phyloP scores from a whole-genome alignment of 495 filamentous ascomycete genomes.

The Xylaria acuta region DNA sequence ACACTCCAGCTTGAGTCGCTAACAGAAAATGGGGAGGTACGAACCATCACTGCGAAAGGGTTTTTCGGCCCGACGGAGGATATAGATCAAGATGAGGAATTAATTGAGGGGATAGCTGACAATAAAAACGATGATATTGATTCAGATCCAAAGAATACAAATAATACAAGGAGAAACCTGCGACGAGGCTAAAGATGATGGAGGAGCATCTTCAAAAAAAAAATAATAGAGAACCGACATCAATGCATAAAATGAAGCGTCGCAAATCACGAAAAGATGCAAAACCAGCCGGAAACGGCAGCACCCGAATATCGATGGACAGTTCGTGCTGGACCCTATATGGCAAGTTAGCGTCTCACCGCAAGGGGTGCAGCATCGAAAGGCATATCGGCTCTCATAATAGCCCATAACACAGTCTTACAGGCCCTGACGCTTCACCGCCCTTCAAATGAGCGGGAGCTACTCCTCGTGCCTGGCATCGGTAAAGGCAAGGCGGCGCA shows the following conservation, averaged over 20 bases:
- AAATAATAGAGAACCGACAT: neutral
- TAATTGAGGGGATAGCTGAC: neutral
- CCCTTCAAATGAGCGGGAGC: slow-evolving; percentile 26
- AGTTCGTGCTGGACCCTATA: slow-evolving; percentile 17
- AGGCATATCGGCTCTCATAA: neutral
- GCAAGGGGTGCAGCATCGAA: slow-evolving; percentile 4
- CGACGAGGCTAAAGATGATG: neutral
- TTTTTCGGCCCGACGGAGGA: neutral
- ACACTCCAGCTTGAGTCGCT: slow-evolving; percentile 23
- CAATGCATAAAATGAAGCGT: neutral
- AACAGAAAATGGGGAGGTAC: neutral
- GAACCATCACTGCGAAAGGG: slow-evolving; percentile 2
- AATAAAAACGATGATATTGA: neutral
- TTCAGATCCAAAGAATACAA: neutral
- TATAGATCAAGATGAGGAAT: neutral
- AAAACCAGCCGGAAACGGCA: neutral
- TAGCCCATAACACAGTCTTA: slow-evolving; percentile 28
- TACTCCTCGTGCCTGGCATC: slow-evolving; percentile 22
- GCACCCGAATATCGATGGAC: neutral
- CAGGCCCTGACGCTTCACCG: slow-evolving; percentile 16
- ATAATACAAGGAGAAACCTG: neutral
- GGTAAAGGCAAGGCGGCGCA: neutral
- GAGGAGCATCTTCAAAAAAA: neutral
- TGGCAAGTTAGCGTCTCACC: slow-evolving; percentile 19
- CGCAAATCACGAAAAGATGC: neutral